phyloP scores from a whole-genome alignment of 1,284 basidiomycete genomes.

The Ganoderma leucocontextum region DNA sequence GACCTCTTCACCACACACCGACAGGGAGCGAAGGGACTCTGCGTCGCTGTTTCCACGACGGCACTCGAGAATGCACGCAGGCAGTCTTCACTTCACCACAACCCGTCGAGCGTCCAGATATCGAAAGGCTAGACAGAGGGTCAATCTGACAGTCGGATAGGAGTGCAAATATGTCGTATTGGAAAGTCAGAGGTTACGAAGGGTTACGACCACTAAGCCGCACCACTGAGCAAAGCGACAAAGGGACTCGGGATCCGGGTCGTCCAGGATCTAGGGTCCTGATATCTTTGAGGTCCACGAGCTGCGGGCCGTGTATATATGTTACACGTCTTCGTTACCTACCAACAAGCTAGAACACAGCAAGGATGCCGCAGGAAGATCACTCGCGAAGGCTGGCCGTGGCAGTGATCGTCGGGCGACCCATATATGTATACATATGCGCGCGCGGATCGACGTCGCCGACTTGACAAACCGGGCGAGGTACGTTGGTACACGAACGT shows the following conservation, averaged over 20 bases:
- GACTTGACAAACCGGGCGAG: background rate
- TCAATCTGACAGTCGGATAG: too few relatives aligned
- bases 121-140: too few relatives aligned
- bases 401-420: slow-evolving; percentile 20
- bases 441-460: slow-evolving; percentile 16
- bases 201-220: background rate
- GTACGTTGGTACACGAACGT: slow-evolving; percentile 4
- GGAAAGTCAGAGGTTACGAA: background rate
- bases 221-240: background rate
- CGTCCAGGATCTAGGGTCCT: background rate
- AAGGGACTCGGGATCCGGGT: background rate
- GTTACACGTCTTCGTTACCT: slow-evolving; percentile 6
- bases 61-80: too few relatives aligned
- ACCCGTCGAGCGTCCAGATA: too few relatives aligned
- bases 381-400: background rate
- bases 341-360: background rate
- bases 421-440: background rate
- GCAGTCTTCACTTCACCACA: too few relatives aligned
- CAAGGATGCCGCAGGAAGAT: slow-evolving; percentile 6
- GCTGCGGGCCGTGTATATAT: background rate
- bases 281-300: background rate
- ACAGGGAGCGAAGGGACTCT: background rate
- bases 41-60: too few relatives aligned
- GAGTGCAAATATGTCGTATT: too few relatives aligned
- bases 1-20: background rate